Evolutionary conservation across 2,329 filamentous ascomycete genomes (phyloP).

Genomic region (Whalleya microplaca): DNA sequence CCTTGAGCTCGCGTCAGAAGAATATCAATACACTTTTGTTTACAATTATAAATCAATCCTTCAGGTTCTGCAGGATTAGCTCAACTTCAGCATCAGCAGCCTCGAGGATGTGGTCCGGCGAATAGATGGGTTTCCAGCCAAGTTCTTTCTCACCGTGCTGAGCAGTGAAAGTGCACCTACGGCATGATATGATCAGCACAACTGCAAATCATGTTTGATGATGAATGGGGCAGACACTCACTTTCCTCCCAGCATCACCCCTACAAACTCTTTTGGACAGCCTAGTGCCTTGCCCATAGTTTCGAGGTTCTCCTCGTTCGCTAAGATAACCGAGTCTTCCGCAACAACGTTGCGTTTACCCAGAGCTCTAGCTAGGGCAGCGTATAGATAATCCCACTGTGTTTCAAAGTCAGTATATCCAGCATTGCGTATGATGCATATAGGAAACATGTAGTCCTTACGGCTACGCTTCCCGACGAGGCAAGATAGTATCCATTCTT

Average conservation of each 20-base stretch:
- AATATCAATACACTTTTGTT: not conserved
- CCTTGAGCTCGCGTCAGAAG: not conserved
- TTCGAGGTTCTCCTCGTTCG: slow-evolving; percentile 41
- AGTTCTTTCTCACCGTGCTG: slow-evolving; percentile 42
- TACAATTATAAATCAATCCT: slow-evolving; percentile 3
- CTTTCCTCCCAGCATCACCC: slow-evolving; percentile 47
- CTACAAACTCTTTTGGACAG: slow-evolving; percentile 41
- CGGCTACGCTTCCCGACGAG: slow-evolving; percentile 47
- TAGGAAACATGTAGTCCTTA: slow-evolving; percentile 5
- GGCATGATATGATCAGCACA: not conserved
- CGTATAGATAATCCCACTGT: slow-evolving; percentile 55
- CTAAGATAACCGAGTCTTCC: slow-evolving; percentile 40
- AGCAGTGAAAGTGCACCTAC: slow-evolving; percentile 48
- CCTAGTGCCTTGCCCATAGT: slow-evolving; percentile 47
- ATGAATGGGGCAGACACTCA: slow-evolving; percentile 34
- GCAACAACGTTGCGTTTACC: slow-evolving; percentile 44
- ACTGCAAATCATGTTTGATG: not conserved
- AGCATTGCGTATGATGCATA: not conserved
- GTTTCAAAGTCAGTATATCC: not conserved
- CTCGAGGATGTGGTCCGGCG: slow-evolving; percentile 50
- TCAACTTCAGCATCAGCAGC: slow-evolving; percentile 50
- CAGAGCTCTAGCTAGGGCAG: slow-evolving; percentile 47
- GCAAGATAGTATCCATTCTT: slow-evolving; percentile 56
- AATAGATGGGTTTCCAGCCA: slow-evolving; percentile 50
- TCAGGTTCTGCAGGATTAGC: slow-evolving; percentile 40